Base-by-base conservation (phyloP, 306 rosid genomes). In the Carpinus fangiana region DNA sequence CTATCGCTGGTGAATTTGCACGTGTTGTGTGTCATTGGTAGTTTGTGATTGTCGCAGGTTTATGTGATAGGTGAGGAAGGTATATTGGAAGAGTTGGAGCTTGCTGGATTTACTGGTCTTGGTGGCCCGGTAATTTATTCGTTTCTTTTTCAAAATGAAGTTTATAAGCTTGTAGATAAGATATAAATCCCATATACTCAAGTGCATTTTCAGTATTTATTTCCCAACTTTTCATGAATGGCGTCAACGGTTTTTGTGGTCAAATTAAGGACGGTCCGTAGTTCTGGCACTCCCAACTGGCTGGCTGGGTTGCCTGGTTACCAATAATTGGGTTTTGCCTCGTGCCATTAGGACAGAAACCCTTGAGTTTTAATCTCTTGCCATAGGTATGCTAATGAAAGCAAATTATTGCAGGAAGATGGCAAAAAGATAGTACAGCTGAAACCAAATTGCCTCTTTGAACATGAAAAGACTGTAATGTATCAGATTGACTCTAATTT, bases 41-140 rank as follows among this genome's bases (percentile, higher is more conserved):
- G 77, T 64, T 54, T n/a, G 54, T 34, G 18, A 70, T 56, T 74
- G 57, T 46, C 79, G 80, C 87, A 95, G 98, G 89, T 92, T 78
- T 95, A 92, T 84, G 98, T 88, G 52, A 89, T 95, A 41, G 98
- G 98, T 16, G 95, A 84, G 71, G 91, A 91, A 54, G 98, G 97
- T 55, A 95, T 95, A 77, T 56, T 95, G 80, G 96, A 95, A 75
- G 98, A 95, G 81, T 73, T 95, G 84, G 89, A 77, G 75, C 91
- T 92, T 74, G 97, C 95, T 54, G 98, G 98, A 66, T 87, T 83
- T 89, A 88, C 97, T 31, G 98, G 86, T 78, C 78, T 95, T 80
- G 98, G 98, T 68, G 98, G 98, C 82, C 96, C 97, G 3, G 98
- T 95, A 84, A 85, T 94, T 82, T 67, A 67, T 67, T 36, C 75